phyloP scores from a whole-genome alignment of 805 yeast species.

The Maudiozyma turicensis region DNA sequence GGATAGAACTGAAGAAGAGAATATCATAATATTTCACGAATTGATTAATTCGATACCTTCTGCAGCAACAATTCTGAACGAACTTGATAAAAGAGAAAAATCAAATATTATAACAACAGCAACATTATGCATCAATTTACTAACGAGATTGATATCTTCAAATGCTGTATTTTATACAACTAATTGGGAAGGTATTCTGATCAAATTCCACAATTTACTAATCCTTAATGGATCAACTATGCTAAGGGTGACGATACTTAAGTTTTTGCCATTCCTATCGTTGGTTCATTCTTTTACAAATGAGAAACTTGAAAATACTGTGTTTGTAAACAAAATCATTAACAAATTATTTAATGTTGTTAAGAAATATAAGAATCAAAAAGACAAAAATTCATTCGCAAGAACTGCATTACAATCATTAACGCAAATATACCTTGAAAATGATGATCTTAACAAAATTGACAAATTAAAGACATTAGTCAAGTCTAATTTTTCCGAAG shows the following conservation, averaged over 20 bases:
- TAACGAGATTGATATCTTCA: conserved; percentile 7
- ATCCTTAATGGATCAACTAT: conserved; percentile 3
- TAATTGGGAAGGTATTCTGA: conserved; percentile 8
- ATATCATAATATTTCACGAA: conserved; percentile 1
- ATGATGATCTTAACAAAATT: conserved; percentile 3
- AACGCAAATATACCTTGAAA: conserved; percentile 15
- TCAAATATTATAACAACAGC: conserved; percentile 31
- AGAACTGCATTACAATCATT: conserved; percentile 11
- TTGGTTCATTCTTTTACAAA: conserved; percentile 2
- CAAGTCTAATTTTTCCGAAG: neutral
- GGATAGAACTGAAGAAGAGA: conserved; percentile 3
- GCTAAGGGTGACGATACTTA: conserved; percentile 15
- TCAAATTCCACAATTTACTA: conserved; percentile 5
- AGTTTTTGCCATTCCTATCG: conserved; percentile 36
- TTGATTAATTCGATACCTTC: conserved; percentile 6
- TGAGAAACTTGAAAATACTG: neutral
- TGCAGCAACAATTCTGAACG: conserved; percentile 4
- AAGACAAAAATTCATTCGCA: conserved; percentile 1
- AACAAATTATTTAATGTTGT: conserved; percentile 6
- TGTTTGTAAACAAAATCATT: conserved; percentile 1
- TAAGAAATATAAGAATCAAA: neutral
- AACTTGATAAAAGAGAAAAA: neutral
- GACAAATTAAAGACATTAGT: neutral
- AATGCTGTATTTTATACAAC: conserved; percentile 1
- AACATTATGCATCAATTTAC: conserved; percentile 2